A percentile compares a stretch with the other conserved stretches of the same genome.
Evolutionary conservation across 805 yeast species (phyloP).

Genomic region (Ogataea thermomethanolica): DNA sequence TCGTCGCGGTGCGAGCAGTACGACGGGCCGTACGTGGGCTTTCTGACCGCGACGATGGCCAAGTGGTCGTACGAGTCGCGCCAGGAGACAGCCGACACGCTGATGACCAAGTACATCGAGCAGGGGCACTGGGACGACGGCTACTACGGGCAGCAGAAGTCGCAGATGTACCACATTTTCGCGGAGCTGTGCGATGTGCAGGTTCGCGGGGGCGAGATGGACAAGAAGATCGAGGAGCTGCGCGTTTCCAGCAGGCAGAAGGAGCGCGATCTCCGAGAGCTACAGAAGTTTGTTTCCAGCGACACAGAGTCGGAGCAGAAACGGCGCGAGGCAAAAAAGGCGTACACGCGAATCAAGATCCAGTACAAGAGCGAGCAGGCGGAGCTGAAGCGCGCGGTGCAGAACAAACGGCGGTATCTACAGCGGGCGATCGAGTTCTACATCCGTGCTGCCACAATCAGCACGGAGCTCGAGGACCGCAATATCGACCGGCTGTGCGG

Average conservation of each 20-base stretch:
- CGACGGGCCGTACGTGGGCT: slow-evolving; percentile 6
- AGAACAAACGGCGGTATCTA: slow-evolving; percentile 37
- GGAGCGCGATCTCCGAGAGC: slow-evolving; percentile 45
- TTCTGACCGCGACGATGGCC: slow-evolving; percentile 40
- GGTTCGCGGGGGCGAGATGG: slow-evolving; percentile 41
- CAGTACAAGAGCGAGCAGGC: slow-evolving; percentile 49
- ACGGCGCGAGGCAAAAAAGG: slow-evolving; percentile 49
- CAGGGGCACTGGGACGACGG: slow-evolving; percentile 28
- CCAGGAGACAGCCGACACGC: slow-evolving; percentile 58
- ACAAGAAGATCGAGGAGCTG: slow-evolving; percentile 43
- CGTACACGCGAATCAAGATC: slow-evolving; percentile 44
- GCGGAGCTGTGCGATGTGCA: slow-evolving; percentile 76
- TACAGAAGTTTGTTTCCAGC: slow-evolving; percentile 43
- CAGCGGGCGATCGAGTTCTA: slow-evolving; percentile 57
- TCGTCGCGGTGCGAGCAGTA: background rate
- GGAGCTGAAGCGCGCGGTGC: slow-evolving; percentile 39
- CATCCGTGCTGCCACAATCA: slow-evolving; percentile 48
- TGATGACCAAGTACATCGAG: slow-evolving; percentile 55
- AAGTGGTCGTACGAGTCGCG: slow-evolving; percentile 72
- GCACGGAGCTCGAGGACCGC: slow-evolving; percentile 42
- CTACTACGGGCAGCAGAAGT: slow-evolving; percentile 24
- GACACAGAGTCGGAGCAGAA: slow-evolving; percentile 41
- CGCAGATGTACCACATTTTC: slow-evolving; percentile 51
- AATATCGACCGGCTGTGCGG: slow-evolving; percentile 76
- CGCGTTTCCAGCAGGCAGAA: slow-evolving; percentile 30